Conservation (phyloP, 352 stramenopile genomes). For the Saprolegnia diclina region DNA sequence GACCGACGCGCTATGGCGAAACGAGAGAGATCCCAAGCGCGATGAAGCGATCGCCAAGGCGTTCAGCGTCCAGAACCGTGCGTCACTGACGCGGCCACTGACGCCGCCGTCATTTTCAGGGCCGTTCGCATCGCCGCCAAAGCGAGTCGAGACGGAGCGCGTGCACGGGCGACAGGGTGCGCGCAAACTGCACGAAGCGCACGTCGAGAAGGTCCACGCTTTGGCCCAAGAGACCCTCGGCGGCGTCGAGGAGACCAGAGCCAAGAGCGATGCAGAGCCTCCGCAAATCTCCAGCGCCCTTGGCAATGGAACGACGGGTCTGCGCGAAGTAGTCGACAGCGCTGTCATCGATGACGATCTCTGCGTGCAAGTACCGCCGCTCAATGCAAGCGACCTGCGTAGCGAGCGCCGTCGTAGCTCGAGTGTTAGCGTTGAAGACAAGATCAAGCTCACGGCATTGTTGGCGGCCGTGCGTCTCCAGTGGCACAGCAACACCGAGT, state of each 20-base stretch:
- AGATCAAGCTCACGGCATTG: background rate
- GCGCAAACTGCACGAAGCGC: background rate
- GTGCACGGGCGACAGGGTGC: background rate
- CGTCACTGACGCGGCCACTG: background rate
- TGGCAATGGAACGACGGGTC: too few species aligned
- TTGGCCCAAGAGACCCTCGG: too few species aligned
- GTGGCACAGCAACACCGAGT: background rate
- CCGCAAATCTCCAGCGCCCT: too few species aligned
- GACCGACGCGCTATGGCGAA: background rate
- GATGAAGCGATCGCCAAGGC: slow-evolving; percentile 1
- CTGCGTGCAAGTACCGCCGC: too few species aligned
- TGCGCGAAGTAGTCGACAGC: too few species aligned
- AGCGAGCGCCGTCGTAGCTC: background rate
- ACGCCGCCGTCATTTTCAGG: background rate
- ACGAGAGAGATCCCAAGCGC: background rate
- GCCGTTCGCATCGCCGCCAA: background rate
- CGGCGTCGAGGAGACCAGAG: too few species aligned
- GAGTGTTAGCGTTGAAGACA: background rate
- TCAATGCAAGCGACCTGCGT: background rate
- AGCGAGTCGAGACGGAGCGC: background rate
- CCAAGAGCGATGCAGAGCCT: too few species aligned
- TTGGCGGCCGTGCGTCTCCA: background rate
- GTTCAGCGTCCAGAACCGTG: background rate
- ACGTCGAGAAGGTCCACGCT: too few species aligned
- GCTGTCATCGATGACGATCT: too few species aligned